Evolutionary conservation across 2,329 filamentous ascomycete genomes (phyloP).

Genomic region (Diaporthe vaccinii): DNA sequence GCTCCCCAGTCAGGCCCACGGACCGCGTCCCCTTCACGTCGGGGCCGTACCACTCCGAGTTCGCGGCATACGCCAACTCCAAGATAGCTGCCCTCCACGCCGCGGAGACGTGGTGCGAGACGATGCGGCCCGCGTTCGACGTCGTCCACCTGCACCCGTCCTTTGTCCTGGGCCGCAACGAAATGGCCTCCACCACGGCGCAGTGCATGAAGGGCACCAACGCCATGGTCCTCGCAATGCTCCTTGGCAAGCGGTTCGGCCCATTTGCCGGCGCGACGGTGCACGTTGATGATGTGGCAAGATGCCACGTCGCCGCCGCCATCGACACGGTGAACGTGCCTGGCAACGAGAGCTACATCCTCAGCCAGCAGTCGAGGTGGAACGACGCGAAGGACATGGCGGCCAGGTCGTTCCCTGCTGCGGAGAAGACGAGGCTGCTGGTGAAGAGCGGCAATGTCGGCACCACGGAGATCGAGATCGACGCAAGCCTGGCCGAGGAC

Average conservation of each 20-base stretch:
- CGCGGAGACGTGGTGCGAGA: conserved; percentile 51
- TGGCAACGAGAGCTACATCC: conserved; percentile 51
- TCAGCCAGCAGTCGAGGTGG: conserved; percentile 51
- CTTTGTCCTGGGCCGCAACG: conserved; percentile 54
- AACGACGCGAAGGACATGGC: conserved; percentile 55
- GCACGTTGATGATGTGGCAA: conserved; percentile 55
- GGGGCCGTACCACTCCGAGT: conserved; percentile 48
- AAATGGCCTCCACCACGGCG: conserved; percentile 47
- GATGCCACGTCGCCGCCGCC: conserved; percentile 54
- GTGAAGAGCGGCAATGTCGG: conserved; percentile 44
- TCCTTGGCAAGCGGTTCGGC: conserved; percentile 49
- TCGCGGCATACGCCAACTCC: conserved; percentile 53
- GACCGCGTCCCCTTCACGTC: conserved; percentile 40
- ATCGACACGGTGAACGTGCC: conserved; percentile 45
- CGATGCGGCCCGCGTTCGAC: conserved; percentile 52
- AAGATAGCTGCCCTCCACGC: conserved; percentile 52
- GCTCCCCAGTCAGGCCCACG: conserved; percentile 26
- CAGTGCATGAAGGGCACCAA: conserved; percentile 53
- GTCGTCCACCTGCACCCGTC: conserved; percentile 54
- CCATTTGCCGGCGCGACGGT: conserved; percentile 50
- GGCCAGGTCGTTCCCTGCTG: conserved; percentile 48
- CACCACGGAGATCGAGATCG: conserved; percentile 47
- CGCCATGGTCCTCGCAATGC: conserved; percentile 50
- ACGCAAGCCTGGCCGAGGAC: conserved; percentile 47
- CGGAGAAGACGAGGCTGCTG: conserved; percentile 47